Evolutionary conservation across 371 early-diverging fungal genomes (phyloP), one percentile per base, ranked within the genome.

Genomic region (Pancytospora philotis): DNA sequence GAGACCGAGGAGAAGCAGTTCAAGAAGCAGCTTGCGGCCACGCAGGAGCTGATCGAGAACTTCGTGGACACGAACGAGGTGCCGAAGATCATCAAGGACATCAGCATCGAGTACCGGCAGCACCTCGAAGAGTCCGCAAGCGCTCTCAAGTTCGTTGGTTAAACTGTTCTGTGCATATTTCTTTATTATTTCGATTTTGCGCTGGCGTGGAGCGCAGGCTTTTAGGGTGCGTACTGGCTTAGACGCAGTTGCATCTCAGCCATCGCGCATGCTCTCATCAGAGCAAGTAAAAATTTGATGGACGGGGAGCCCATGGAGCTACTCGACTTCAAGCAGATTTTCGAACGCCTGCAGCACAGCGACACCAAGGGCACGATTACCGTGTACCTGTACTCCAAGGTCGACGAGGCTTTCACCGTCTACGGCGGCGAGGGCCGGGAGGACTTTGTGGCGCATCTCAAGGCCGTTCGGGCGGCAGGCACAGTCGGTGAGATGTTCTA

Each of bases 31-130:
- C 3, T 28, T 1, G 45, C 22, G 13, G n/a, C 39, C 3, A 34
- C 58, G 4, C 39, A 62, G 16, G 62, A 69, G 25, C 36, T 34
- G 25, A 76, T 76, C 74, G 60, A 55, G 28, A 55, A 45, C 27
- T 76, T 73, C 66, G 49, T 73, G n/a, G 68, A 65, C 19, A 55
- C 38, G 28, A 48, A 69, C 55, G 74, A 68, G 25, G 28, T 76
- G 10, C 50, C 57, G 19, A 71, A 64, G 13, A 45, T 69, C 19
- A 22, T 63, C 10, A 66, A 62, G 32, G 66, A 58, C 31, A 66
- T 68, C 39, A 66, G 49, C 27, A 63, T 69, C 31, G 68, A 39
- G 0, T 50, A 73, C 22, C 0, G 34, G 13, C 64, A 69, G n/a
- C 76, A 71, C 50, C 39, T 28, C 10, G 64, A 75, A 36, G 51